These are phyloP conservation scores for Hypholoma sublateritium DNA, from an alignment of 768 basidiomycete genomes.

Conservation along the genomic window DNA sequence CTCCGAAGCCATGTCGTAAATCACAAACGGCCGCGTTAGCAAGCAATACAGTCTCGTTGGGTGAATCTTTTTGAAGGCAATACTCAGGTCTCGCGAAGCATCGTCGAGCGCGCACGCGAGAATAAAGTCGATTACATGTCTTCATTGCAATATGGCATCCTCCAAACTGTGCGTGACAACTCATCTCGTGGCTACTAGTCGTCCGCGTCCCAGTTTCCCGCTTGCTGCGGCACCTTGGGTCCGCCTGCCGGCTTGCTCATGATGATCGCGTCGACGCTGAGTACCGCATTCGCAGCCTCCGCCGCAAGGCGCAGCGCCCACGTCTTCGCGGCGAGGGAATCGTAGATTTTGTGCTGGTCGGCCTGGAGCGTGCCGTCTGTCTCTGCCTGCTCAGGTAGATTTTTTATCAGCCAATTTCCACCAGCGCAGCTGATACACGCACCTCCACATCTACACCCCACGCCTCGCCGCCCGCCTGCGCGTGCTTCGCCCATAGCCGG, in stretches of 20 bases:
- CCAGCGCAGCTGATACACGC: conserved; percentile 12
- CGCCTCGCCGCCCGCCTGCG: conserved; percentile 64
- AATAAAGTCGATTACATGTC: background rate
- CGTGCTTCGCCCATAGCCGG: conserved; percentile 88
- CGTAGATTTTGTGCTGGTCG: conserved; percentile 67
- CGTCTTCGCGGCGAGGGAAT: conserved; percentile 85
- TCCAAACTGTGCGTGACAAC: background rate
- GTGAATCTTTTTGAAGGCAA: too few relatives aligned
- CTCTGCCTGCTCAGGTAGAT: conserved; percentile 52
- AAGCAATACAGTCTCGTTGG: too few relatives aligned
- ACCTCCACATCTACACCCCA: conserved; percentile 94
- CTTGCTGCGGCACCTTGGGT: conserved; percentile 84
- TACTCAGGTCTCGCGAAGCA: too few relatives aligned
- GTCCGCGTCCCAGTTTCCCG: conserved; percentile 87
- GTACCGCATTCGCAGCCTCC: conserved; percentile 86
- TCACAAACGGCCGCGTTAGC: too few relatives aligned
- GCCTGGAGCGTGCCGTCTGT: conserved; percentile 74
- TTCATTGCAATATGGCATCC: background rate
- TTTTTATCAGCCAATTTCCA: background rate
- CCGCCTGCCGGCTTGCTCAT: conserved; percentile 94
- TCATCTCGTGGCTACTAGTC: conserved; percentile 28
- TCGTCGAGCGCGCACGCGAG: background rate
- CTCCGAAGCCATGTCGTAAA: too few relatives aligned
- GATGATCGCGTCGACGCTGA: conserved; percentile 97
- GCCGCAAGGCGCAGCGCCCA: conserved; percentile 92